Conservation (phyloP, 2,329 filamentous ascomycete species). For the Pseudocercospora eumusae region DNA sequence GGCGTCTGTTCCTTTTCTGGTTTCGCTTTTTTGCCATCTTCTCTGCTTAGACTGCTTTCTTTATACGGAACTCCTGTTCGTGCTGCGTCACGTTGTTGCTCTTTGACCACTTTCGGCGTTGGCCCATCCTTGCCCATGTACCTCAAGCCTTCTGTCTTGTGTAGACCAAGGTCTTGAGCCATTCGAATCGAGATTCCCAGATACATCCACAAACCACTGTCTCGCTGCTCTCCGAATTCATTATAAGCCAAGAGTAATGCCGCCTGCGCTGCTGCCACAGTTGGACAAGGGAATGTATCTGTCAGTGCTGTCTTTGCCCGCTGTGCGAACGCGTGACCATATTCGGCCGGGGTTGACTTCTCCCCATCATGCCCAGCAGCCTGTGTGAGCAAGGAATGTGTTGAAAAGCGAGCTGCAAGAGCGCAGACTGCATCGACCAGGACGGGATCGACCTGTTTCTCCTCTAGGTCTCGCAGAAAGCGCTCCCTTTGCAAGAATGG, state of each 20-base stretch:
- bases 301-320: conserved; percentile 80
- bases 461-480: conserved; percentile 73
- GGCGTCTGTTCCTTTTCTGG: conserved; percentile 54
- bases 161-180: conserved; percentile 76
- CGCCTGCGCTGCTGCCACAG: conserved; percentile 79
- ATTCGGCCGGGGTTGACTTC: conserved; percentile 58
- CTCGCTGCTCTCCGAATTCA: conserved; percentile 83
- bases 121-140: conserved; percentile 58
- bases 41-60: conserved; percentile 37
- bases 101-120: conserved; percentile 58
- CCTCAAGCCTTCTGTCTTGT: conserved; percentile 74
- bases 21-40: conserved; percentile 42
- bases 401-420: conserved; percentile 76
- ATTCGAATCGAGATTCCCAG: conserved; percentile 82
- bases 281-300: conserved; percentile 80
- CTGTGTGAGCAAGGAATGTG: conserved; percentile 54
- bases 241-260: conserved; percentile 84
- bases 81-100: conserved; percentile 16
- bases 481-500: conserved; percentile 74
- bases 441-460: conserved; percentile 80
- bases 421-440: conserved; percentile 85
- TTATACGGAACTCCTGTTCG: conserved; percentile 7
- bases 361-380: conserved; percentile 48
- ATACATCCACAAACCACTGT: conserved; percentile 93
- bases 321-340: conserved; percentile 76